Base-by-base conservation (phyloP, 1,139 yeast species). In the Saccharomyces pastorianus region DNA sequence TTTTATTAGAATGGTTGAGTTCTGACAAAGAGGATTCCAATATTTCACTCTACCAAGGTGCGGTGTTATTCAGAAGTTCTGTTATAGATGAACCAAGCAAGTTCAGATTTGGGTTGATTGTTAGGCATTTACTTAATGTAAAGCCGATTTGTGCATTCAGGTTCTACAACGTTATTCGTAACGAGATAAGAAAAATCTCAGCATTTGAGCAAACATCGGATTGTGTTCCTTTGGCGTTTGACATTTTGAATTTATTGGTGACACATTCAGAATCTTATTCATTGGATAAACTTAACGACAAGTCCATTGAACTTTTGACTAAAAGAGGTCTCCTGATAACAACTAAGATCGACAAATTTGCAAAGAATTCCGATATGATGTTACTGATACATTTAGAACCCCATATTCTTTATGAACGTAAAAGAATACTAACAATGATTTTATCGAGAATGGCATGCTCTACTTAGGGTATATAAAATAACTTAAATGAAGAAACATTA, bases 1-100 rank as follows among this genome's bases (percentile, higher is more conserved):
- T 72, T 6, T 60, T 86, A 44, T 60, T 80, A 38, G 82, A 82
- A 17, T 83, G 76, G 71, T 65, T 85, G 46, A 58, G 73, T 5
- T 65, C 74, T 6, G 78, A 76, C 34, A 57, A 74, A 1, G 71
- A 73, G 2, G 71, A 71, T 28, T 73, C 88, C 0, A 72, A 73
- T 42, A 62, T 82, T 44, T 71, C 81, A 0, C 68, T 83, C 52
- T 73, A 77, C 53, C 80, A 83, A 56, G 82, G 82, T 8, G 77
- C 85, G 0, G 70, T 72, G 47, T 76, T 79, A 56, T 84, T 82
- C 67, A 74, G 73, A 34, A 70, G 77, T 2, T 78, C 78, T 5
- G 70, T 77, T 1, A 77, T 77, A 7, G 81, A 79, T 62, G 84
- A 81, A 53, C 71, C 74, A 4, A 74, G 81, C 55, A 82, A 78